phyloP scores from a whole-genome alignment of 805 yeast genomes.

The Yamadazyma akitaensis region DNA sequence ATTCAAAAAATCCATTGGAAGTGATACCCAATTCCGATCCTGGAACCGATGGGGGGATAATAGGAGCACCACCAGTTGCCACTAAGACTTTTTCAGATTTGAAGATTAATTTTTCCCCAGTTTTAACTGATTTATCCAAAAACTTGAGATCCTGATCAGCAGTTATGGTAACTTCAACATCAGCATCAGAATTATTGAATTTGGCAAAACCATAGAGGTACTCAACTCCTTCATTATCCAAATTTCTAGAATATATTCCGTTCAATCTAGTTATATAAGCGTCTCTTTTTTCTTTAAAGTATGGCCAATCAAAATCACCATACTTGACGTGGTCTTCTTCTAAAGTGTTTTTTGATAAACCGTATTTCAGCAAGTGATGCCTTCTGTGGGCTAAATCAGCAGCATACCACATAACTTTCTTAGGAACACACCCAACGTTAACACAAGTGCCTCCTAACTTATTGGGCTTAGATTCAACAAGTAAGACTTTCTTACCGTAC shows the following conservation, averaged over 20 bases:
- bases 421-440: constrained; percentile 98
- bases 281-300: constrained; percentile 83
- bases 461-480: constrained; percentile 69
- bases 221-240: constrained; percentile 86
- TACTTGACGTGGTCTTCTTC: constrained; percentile 42
- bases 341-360: constrained; percentile 57
- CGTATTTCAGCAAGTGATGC: constrained; percentile 76
- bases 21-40: constrained; percentile 83
- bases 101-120: constrained; percentile 56
- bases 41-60: constrained; percentile 63
- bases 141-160: constrained; percentile 40
- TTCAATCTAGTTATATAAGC: constrained; percentile 85
- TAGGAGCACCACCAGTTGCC: constrained; percentile 92
- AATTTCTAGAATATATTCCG: constrained; percentile 88
- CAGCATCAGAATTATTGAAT: constrained; percentile 59
- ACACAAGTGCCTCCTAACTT: constrained; percentile 97
- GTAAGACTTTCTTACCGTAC: constrained; percentile 82
- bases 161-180: constrained; percentile 66
- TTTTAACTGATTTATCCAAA: constrained; percentile 27
- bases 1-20: constrained; percentile 87
- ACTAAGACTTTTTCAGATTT: constrained; percentile 81
- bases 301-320: constrained; percentile 74
- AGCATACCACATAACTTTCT: constrained; percentile 98
- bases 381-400: constrained; percentile 80
- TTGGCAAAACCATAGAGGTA: constrained; percentile 82